Base-by-base conservation (phyloP, 2,329 filamentous ascomycete genomes). In the Diaporthe helianthi region DNA sequence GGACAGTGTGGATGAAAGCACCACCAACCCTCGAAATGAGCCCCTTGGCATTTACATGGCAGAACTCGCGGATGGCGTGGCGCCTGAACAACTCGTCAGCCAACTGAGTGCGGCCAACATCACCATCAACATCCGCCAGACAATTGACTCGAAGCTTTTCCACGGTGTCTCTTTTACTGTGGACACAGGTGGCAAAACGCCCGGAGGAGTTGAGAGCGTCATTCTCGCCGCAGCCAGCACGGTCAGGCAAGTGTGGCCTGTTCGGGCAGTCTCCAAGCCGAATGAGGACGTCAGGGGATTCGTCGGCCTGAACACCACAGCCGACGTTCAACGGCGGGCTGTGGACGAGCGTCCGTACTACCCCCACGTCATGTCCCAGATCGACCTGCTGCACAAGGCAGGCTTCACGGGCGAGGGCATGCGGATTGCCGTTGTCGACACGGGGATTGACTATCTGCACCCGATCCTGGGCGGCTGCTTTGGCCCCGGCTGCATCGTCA, bases 351-450 rank as follows among this genome's bases (percentile, higher is more conserved):
- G n/a, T n/a, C n/a, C 52, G 29, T 54, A 54, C 7, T 54, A 54
- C 31, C 52, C 52, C 31, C 52, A 54, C 19, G 52, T 36, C 1
- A 36, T 54, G 52, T 33, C 52, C 1, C 52, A 54, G 29, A 22
- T 54, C 19, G 52, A 54, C 52, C 52, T 54, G 19, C 29, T 54
- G 29, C 52, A 54, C 52, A 54, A 54, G 52, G 52, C 52, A 22
- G 52, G 52, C 29, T 54, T 54, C 52, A 54, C 52, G 29, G 52
- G 52, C 31, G 19, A 54, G 52, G 52, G 52, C 52, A 36, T 54
- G 29, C 52, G 52, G 31, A 54, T 54, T 1, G 52, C 29, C 52
- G 52, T 54, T 1, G 52, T 54, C 52, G 52, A 54, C 19, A 54
- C 52, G 1, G 52, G 52, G 29, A 36, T 54, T 19, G 52, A 54